phyloP scores from a whole-genome alignment of 495 filamentous ascomycete species.

The Bacidia gigantensis region DNA sequence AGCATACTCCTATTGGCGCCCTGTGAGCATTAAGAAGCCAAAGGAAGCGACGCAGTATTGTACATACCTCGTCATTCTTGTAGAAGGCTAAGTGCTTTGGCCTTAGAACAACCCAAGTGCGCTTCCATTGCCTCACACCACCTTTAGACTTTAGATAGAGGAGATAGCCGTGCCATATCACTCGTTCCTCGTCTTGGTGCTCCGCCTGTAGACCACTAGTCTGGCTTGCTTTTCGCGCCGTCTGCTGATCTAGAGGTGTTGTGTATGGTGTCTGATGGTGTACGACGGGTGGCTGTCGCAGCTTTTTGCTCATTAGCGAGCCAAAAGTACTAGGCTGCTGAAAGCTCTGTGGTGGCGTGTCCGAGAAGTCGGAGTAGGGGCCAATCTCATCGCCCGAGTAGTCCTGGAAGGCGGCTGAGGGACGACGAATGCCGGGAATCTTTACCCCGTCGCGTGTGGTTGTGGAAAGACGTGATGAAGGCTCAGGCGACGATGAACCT shows the following conservation, averaged over 20 bases:
- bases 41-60: not conserved
- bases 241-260: not conserved
- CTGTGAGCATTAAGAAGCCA: not conserved
- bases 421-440: conserved; percentile 23
- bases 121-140: conserved; percentile 90
- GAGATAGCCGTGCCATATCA: conserved; percentile 86
- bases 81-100: conserved; percentile 79
- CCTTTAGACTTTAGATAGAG: conserved; percentile 72
- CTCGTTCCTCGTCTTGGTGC: conserved; percentile 43
- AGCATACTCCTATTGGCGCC: conserved; percentile 54
- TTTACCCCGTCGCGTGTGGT: conserved; percentile 23
- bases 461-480: conserved; percentile 15
- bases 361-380: conserved; percentile 84
- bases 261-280: conserved; percentile 9
- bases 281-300: not conserved
- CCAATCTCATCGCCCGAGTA: conserved; percentile 82
- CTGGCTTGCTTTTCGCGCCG: conserved; percentile 42
- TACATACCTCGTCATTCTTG: conserved; percentile 61
- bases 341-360: conserved; percentile 30
- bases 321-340: conserved; percentile 11
- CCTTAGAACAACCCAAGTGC: conserved; percentile 83
- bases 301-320: conserved; percentile 5
- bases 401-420: conserved; percentile 45
- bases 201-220: conserved; percentile 44
- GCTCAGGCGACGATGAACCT: conserved; percentile 55